Percentiles rank a stretch among this genome's conserved stretches.
phyloP scores from a whole-genome alignment of 1,284 basidiomycete genomes.

The Sporisorium reilianum region DNA sequence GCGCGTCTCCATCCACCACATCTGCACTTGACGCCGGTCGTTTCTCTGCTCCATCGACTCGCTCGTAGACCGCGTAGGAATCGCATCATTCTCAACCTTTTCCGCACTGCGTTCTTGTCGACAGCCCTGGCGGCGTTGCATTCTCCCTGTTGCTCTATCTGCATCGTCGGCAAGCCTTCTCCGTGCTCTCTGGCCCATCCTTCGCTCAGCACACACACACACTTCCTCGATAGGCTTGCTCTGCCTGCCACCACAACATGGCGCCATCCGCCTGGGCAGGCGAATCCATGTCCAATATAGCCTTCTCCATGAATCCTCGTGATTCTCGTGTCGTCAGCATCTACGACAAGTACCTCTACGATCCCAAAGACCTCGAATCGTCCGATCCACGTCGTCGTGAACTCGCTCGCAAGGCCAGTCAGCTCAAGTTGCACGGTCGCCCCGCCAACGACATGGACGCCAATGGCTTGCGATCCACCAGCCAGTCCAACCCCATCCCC shows the following conservation, averaged over 20 bases:
- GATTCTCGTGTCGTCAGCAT: conserved; percentile 60
- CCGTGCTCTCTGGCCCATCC: too few species aligned
- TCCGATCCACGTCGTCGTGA: conserved; percentile 53
- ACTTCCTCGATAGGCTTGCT: neutral
- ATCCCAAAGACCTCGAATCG: conserved; percentile 53
- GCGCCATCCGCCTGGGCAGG: conserved; percentile 30
- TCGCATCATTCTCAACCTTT: neutral
- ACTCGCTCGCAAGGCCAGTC: conserved; percentile 50
- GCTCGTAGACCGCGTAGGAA: neutral
- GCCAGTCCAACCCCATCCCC: conserved; percentile 3
- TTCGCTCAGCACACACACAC: too few species aligned
- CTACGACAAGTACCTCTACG: conserved; percentile 62
- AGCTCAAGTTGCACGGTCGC: conserved; percentile 45
- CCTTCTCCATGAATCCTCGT: conserved; percentile 42
- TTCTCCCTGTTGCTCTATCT: neutral
- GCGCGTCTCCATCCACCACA: neutral
- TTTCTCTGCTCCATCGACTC: neutral
- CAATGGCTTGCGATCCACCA: conserved; percentile 31
- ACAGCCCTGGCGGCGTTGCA: neutral
- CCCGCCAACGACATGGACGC: conserved; percentile 44
- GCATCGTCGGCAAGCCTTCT: neutral
- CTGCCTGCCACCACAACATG: conserved; percentile 12
- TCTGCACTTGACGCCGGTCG: conserved; percentile 8
- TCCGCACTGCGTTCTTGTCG: neutral
- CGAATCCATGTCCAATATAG: conserved; percentile 44